Base-by-base conservation (phyloP, 31 red algal genomes). In the Endocladia muricata region DNA sequence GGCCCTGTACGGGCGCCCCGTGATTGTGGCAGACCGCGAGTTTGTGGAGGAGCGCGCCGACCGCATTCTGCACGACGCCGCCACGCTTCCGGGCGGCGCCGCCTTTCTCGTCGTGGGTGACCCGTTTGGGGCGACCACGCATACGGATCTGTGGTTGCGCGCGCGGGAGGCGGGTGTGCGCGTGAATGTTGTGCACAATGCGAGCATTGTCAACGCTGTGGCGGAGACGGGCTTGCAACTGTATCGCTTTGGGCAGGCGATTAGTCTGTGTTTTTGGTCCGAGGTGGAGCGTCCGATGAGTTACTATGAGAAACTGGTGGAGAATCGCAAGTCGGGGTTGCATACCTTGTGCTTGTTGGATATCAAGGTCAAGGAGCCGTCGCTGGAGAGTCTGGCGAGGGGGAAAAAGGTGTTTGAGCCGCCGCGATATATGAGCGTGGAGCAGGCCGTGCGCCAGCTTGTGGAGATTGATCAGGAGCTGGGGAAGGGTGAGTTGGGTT, bases 51-150 rank as follows among this genome's bases (percentile, higher is more conserved):
- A 93, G 40, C 54, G 76, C 11, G 92, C 88, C 26, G 58, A 91
- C 13, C 38, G 68, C 9, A 92, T 99, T 30, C 73, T 95, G 35
- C 28, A 64, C 7, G 51, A 70, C 25, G 85, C 96, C 2, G 63
- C 42, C 0, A 40, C 61, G 3, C 39, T 37, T 13, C 83, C 75
- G 6, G 89, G 80, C 4, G 77, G 91, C 19, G 96, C 91, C 29
- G 96, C 96, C 1, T 99, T 99, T 42, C 78, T 99, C n/a, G 92
- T 99, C 2, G 92, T 99, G 5, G 96, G 96, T 30, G 96, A 99
- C 74, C 87, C 92, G 21, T 95, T 96, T 61, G 82, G 96, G 37
- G 96, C 96, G 30, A 99, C 96, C 6, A 99, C 96, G 7, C 96
- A 99, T 66, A 66, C 88, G 4, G 96, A 99, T 73, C 65, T 99